A percentile compares a stretch with the other conserved stretches of the same genome.
phyloP scores from a whole-genome alignment of 2,329 filamentous ascomycete genomes.

The Nannizzia gypsea region DNA sequence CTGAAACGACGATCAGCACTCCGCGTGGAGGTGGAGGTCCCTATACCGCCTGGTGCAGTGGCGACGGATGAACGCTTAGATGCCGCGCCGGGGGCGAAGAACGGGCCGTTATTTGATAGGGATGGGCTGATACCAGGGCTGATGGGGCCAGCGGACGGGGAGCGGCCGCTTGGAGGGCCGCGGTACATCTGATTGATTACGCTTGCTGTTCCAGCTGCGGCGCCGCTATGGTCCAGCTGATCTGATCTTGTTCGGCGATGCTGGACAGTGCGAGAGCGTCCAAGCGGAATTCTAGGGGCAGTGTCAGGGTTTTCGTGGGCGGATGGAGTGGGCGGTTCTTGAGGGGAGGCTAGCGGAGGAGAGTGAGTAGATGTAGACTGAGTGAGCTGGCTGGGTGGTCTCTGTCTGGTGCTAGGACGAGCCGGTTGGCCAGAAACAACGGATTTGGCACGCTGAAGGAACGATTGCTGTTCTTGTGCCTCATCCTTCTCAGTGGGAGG shows the following conservation, averaged over 20 bases:
- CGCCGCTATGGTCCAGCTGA: constrained; percentile 25
- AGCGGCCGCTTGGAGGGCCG: constrained; percentile 33
- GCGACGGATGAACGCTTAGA: constrained; percentile 33
- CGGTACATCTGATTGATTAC: constrained; percentile 87
- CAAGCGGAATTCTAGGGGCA: constrained; percentile 38
- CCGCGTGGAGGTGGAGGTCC: constrained; percentile 41
- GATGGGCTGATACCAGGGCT: constrained; percentile 43
- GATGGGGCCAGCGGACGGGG: constrained; percentile 42
- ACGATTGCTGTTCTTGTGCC: constrained; percentile 32
- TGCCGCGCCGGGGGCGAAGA: constrained; percentile 38
- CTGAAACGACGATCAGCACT: constrained; percentile 43
- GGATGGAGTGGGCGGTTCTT: constrained; percentile 20
- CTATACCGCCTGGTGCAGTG: constrained; percentile 32
- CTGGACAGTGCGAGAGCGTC: constrained; percentile 31
- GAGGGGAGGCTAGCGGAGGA: constrained; percentile 5
- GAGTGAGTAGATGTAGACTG: constrained; percentile 14
- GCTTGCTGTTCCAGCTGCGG: constrained; percentile 43
- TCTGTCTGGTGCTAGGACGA: constrained; percentile 25
- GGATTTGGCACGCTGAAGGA: constrained; percentile 50
- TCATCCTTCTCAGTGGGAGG: constrained; percentile 50
- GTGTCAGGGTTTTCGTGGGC: constrained; percentile 38
- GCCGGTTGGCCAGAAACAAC: constrained; percentile 38
- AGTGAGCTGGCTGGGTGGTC: constrained; percentile 34
- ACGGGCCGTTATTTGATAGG: constrained; percentile 28
- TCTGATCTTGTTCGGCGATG: constrained; percentile 42